These are phyloP conservation scores for Pestalotiopsis sp. DNA, from an alignment of 2,329 filamentous ascomycete genomes.

Conservation along the genomic window DNA sequence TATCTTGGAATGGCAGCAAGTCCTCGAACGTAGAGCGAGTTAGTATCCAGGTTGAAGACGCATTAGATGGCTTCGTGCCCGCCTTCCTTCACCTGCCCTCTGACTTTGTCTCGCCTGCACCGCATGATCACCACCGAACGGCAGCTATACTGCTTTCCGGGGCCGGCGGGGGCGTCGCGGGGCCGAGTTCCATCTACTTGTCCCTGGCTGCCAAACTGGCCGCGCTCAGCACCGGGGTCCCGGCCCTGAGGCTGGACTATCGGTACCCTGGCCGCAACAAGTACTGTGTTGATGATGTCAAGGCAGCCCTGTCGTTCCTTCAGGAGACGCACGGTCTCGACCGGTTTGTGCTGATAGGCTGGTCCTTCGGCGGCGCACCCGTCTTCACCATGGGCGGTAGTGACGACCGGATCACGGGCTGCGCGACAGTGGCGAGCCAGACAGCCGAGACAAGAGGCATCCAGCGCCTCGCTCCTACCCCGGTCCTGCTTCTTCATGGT, in stretches of 20 bases:
- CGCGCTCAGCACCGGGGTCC: slow-evolving; percentile 34
- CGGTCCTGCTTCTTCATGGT: slow-evolving; percentile 40
- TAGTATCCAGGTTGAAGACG: background rate
- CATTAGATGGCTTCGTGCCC: slow-evolving; percentile 21
- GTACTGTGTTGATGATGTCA: slow-evolving; percentile 38
- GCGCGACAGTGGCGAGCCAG: slow-evolving; percentile 42
- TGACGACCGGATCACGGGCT: slow-evolving; percentile 25
- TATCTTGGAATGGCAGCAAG: background rate
- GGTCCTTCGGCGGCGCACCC: slow-evolving; percentile 44
- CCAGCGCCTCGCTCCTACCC: slow-evolving; percentile 31
- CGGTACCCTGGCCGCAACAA: slow-evolving; percentile 21
- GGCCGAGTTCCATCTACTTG: slow-evolving; percentile 42
- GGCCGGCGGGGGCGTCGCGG: slow-evolving; percentile 25
- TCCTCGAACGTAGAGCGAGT: background rate
- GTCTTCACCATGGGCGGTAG: slow-evolving; percentile 39
- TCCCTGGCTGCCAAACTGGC: slow-evolving; percentile 42
- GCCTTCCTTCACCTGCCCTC: slow-evolving; percentile 35
- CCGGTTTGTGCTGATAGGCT: slow-evolving; percentile 43
- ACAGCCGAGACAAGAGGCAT: slow-evolving; percentile 38
- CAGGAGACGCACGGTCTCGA: slow-evolving; percentile 28
- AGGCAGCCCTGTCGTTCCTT: slow-evolving; percentile 38
- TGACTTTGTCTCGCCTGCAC: slow-evolving; percentile 34
- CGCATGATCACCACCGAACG: slow-evolving; percentile 13
- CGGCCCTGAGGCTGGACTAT: slow-evolving; percentile 43
- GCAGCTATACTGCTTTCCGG: slow-evolving; percentile 3